Evolutionary conservation across 139 green algal genomes (phyloP), one percentile per base, ranked within the genome.

Genomic region (Tetradesmus obliquus): DNA sequence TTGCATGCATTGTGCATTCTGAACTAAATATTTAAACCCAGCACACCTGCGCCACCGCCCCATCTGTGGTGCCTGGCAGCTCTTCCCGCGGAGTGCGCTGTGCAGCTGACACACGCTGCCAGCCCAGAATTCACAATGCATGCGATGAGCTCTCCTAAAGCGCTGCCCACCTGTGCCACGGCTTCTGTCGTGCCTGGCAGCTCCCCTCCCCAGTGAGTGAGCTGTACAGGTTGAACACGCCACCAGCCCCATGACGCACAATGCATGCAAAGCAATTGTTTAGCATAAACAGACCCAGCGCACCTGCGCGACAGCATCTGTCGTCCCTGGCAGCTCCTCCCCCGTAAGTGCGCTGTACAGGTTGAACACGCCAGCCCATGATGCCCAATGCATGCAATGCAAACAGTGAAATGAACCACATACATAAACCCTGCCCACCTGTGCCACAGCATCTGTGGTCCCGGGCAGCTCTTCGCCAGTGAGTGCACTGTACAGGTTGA

Each of bases 401-500:
- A 4, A 15, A 45, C 32, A 45, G 32, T 45, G 32, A 45, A 45
- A 45, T 45, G 32, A 45, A 45, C 32, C 32, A 45, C 32, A 45
- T 45, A 45, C 32, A 45, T 45, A 45, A 45, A 76, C 17, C 13
- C 24, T 55, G 79, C 32, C 24, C 22, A 53, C 79, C 79, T 83
- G 79, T 57, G 79, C 9, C 79, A 83, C 79, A 12, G 88, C 76
- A 5, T 86, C n/a, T 54, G 55, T 79, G 1, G 13, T 9, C 15
- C 88, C 88, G 53, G 88, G 88, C 57, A 91, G 20, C 17, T 45
- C 69, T 88, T 92, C 85, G 89, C 95, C 84, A 91, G 92, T 93
- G 91, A 97, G 92, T 94, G 94, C 79, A 93, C 88, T 91, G 94
- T 94, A 71, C 32, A 88, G 69, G 87, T 88, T 90, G 91, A 91